phyloP scores from a whole-genome alignment of 805 yeast genomes.

The Saccharomycopsis sp. region DNA sequence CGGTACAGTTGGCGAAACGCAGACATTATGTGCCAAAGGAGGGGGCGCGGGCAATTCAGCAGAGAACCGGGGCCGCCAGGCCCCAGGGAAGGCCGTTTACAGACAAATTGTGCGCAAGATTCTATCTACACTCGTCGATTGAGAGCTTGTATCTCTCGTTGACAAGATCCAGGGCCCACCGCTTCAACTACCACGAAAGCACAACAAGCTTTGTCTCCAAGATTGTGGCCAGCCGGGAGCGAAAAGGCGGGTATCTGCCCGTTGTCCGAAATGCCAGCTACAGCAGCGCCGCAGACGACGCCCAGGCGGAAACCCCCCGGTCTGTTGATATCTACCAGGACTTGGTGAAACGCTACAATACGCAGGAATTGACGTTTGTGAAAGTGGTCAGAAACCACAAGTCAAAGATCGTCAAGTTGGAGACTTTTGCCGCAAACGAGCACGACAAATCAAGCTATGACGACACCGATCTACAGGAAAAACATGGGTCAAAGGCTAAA shows the following conservation, averaged over 20 bases:
- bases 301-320: not conserved
- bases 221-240: not conserved
- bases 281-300: not conserved
- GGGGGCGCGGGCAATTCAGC: conserved; percentile 14
- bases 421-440: conserved; percentile 24
- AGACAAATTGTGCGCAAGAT: conserved; percentile 25
- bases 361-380: conserved; percentile 26
- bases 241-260: not conserved
- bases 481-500: not conserved
- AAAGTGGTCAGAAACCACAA: conserved; percentile 29
- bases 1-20: conserved; percentile 12
- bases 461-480: conserved; percentile 2
- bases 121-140: conserved; percentile 26
- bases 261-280: not conserved
- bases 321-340: conserved; percentile 6
- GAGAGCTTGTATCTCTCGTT: conserved; percentile 25
- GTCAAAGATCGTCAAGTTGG: conserved; percentile 30
- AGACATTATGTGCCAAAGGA: conserved; percentile 17
- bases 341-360: conserved; percentile 8
- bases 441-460: conserved; percentile 14
- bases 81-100: conserved; percentile 35
- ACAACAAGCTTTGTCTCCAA: not conserved
- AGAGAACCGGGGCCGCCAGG: conserved; percentile 19
- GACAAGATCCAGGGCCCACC: conserved; percentile 13
- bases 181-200: not conserved